A percentile compares a stretch with the other conserved stretches of the same genome.
Evolutionary conservation across 108 stramenopile genomes (phyloP).

Genomic region (Skeletonema menzelii): DNA sequence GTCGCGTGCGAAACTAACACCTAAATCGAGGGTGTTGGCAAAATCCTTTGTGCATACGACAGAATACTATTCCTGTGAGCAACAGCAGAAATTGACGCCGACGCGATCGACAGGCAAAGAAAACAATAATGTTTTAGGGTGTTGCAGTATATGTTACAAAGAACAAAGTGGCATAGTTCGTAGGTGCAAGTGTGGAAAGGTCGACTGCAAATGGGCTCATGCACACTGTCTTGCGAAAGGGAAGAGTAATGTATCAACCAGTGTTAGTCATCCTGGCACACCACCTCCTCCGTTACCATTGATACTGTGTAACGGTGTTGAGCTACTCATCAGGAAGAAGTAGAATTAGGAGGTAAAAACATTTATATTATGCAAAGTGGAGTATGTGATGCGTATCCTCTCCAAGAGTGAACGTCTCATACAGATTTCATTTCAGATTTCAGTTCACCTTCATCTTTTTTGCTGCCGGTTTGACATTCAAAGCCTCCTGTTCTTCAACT

Average conservation of each 20-base stretch:
- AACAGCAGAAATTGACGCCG: too few relatives aligned
- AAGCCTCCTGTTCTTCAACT: neutral
- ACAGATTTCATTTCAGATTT: neutral
- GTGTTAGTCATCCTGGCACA: neutral
- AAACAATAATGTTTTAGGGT: neutral
- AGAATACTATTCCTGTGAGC: too few relatives aligned
- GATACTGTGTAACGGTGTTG: too few relatives aligned
- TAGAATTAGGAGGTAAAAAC: neutral
- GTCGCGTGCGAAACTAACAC: neutral
- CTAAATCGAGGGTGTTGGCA: neutral
- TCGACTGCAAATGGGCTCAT: neutral
- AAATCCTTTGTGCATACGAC: neutral
- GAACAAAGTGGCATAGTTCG: neutral
- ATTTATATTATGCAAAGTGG: neutral
- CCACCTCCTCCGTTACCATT: neutral
- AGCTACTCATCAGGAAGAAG: too few relatives aligned
- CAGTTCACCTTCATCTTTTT: neutral
- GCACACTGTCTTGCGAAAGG: neutral
- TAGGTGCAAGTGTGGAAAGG: neutral
- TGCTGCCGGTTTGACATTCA: neutral
- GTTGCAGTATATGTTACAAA: neutral
- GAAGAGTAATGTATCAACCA: neutral
- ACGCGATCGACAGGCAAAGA: neutral
- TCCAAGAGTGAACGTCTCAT: too few relatives aligned
- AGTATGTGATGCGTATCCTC: too few relatives aligned